A percentile compares a stretch with the other conserved stretches of the same genome.
phyloP scores from a whole-genome alignment of 345 rosid genomes.

The Dimocarpus longan region DNA sequence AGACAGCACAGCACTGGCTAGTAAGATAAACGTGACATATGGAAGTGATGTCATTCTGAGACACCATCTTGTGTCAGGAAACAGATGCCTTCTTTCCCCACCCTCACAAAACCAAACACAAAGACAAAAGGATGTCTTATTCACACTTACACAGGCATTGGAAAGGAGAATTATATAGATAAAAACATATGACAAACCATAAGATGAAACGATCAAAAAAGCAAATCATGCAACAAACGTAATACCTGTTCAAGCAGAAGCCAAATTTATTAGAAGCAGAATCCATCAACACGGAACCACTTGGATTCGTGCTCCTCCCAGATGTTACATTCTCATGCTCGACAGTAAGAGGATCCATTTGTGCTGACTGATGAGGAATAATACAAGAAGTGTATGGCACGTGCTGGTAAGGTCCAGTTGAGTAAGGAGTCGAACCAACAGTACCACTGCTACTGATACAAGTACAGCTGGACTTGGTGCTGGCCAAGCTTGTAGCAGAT shows the following conservation, averaged over 20 bases:
- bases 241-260: slow-evolving; percentile 63
- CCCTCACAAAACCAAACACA: not conserved
- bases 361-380: slow-evolving; percentile 42
- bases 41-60: slow-evolving; percentile 10
- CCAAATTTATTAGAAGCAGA: slow-evolving; percentile 55
- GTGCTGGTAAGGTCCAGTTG: slow-evolving; percentile 63
- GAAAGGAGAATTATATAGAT: not conserved
- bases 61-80: not conserved
- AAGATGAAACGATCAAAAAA: slow-evolving; percentile 9
- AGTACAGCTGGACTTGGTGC: slow-evolving; percentile 71
- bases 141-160: not conserved
- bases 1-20: slow-evolving; percentile 6
- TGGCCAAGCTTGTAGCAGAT: slow-evolving; percentile 69
- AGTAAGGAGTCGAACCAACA: slow-evolving; percentile 57
- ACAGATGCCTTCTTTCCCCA: not conserved
- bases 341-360: slow-evolving; percentile 45
- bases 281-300: slow-evolving; percentile 36
- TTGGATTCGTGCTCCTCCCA: slow-evolving; percentile 38
- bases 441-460: slow-evolving; percentile 68
- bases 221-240: slow-evolving; percentile 5
- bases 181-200: not conserved
- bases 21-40: slow-evolving; percentile 16
- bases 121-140: not conserved
- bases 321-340: slow-evolving; percentile 47
- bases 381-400: slow-evolving; percentile 46